Conservation (phyloP, 768 basidiomycete species). For the Leccinum fibrillosum region DNA sequence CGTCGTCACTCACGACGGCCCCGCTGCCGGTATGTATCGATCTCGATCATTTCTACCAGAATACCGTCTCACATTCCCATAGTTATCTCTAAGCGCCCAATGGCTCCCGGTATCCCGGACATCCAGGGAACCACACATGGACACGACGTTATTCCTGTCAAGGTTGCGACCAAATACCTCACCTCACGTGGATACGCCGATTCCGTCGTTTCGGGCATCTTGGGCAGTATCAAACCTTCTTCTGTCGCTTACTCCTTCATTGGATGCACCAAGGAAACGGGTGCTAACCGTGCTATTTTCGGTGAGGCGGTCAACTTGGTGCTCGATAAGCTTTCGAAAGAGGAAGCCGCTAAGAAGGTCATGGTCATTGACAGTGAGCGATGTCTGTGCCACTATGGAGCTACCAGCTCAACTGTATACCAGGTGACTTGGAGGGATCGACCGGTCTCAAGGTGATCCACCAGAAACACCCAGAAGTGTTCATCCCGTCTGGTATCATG, state of each 20-base stretch:
- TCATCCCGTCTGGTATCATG: constrained; percentile 83
- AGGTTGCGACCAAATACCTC: constrained; percentile 76
- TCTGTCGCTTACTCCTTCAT: constrained; percentile 56
- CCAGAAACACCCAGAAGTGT: constrained; percentile 87
- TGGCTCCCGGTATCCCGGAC: constrained; percentile 68
- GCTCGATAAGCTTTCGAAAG: constrained; percentile 69
- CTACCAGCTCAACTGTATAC: not conserved
- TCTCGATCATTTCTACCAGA: not conserved
- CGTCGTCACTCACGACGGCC: constrained; percentile 61
- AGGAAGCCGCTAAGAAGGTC: constrained; percentile 74
- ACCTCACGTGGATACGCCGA: constrained; percentile 54
- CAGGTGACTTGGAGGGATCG: constrained; percentile 84
- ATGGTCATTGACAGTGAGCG: constrained; percentile 81
- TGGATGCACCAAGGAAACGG: constrained; percentile 71
- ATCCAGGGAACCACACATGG: constrained; percentile 80
- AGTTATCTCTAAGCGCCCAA: constrained; percentile 69
- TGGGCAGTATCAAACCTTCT: constrained; percentile 60
- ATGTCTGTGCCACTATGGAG: not conserved
- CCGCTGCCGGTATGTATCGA: constrained; percentile 60
- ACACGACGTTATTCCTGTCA: constrained; percentile 84
- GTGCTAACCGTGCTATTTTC: constrained; percentile 79
- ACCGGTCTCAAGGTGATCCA: constrained; percentile 87
- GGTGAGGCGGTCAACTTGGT: constrained; percentile 82
- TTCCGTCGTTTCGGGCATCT: constrained; percentile 46
- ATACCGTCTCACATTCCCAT: not conserved